Base-by-base conservation (phyloP, 306 rosid genomes). In the Dalbergia cultrata region DNA sequence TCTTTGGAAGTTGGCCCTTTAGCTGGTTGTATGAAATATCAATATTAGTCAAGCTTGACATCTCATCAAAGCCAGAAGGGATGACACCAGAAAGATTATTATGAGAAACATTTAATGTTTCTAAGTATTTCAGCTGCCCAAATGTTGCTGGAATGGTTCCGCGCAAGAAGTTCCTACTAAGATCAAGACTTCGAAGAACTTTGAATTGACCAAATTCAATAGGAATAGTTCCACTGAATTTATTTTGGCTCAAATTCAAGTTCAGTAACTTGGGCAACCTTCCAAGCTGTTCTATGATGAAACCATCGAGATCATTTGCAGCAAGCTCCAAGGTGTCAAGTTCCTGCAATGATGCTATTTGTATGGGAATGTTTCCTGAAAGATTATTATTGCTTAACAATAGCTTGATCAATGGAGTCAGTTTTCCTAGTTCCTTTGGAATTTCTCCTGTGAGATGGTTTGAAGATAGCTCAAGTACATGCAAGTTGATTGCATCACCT, bases 21-120 rank as follows among this genome's bases (percentile, higher is more conserved):
- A 73, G 41, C n/a, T n/a, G n/a, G n/a, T n/a, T n/a, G n/a, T n/a
- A n/a, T n/a, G n/a, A n/a, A n/a, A n/a, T n/a, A n/a, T 79, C 82
- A 53, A 86, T 43, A 16, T 11, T n/a, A 26, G 80, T 75, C 80
- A 86, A 83, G 68, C 81, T 60, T 66, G 56, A 64, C 85, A 86
- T 64, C 13, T 44, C 53, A 12, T 11, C 22, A 11, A 87, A 81
- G 16, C 43, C 14, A 0, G 76, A 45, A 7, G 86, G 86, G 35
- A 87, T 73, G 0, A 64, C 69, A 53, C 86, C 82, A 39, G 60
- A 72, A 37, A 87, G 81, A 50, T 57, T 21, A n/a, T 87, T 87
- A 50, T 84, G 82, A n/a, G n/a, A n/a, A n/a, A n/a, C n/a, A n/a
- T n/a, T n/a, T n/a, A n/a, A n/a, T n/a, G n/a, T n/a, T n/a, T 74